Conservation (phyloP, 352 stramenopile species). For the Paralagenidium karlingii region DNA sequence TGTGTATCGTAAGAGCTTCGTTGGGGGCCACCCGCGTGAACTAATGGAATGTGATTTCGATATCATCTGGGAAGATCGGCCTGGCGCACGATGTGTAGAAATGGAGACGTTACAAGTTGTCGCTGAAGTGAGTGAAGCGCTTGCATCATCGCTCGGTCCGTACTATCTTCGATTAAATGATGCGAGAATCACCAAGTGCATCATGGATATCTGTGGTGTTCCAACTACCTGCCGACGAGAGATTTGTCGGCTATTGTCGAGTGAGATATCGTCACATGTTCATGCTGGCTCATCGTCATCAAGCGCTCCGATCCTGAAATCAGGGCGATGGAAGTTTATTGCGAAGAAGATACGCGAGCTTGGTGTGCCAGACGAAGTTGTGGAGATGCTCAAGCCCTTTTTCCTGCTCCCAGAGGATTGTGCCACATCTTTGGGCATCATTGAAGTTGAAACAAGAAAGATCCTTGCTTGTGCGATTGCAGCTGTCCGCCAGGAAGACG, state of each 20-base stretch:
- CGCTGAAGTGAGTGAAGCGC: conserved; percentile 48
- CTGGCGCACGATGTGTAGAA: conserved; percentile 52
- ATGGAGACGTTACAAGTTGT: conserved; percentile 70
- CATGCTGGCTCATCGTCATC: conserved; percentile 47
- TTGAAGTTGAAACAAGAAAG: conserved; percentile 53
- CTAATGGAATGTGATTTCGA: conserved; percentile 77
- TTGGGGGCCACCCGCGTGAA: conserved; percentile 56
- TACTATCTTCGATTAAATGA: conserved; percentile 79
- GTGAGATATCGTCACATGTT: conserved; percentile 53
- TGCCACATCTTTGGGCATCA: conserved; percentile 37
- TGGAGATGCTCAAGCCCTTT: conserved; percentile 60
- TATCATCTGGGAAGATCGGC: conserved; percentile 70
- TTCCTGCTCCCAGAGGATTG: conserved; percentile 61
- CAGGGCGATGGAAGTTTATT: conserved; percentile 63
- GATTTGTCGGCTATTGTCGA: conserved; percentile 34
- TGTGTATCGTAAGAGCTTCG: conserved; percentile 66
- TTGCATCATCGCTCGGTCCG: conserved; percentile 42
- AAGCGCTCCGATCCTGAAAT: conserved; percentile 37
- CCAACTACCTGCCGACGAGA: conserved; percentile 16
- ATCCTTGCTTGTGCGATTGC: too few relatives aligned
- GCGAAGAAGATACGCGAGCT: conserved; percentile 56
- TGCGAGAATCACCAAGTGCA: conserved; percentile 43
- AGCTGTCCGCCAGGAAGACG: background rate
- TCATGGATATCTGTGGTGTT: conserved; percentile 60
- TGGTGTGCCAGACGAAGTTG: conserved; percentile 19